Evolutionary conservation across 192 early-diverging fungal genomes (phyloP).

Genomic region (Mortierella claussenii): DNA sequence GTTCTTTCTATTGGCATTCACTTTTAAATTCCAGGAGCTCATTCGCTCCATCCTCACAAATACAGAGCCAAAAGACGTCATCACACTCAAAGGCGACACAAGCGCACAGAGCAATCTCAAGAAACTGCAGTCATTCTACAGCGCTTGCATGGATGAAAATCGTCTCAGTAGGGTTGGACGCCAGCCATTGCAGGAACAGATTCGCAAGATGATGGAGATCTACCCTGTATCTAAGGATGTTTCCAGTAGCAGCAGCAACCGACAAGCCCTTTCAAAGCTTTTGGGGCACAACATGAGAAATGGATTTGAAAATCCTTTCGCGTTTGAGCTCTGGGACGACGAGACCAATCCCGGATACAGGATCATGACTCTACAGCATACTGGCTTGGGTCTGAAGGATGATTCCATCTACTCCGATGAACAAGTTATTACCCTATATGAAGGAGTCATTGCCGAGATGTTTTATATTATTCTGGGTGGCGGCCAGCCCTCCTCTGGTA

Average conservation of each 20-base stretch:
- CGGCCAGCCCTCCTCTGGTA: neutral
- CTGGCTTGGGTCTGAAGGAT: slow-evolving; percentile 19
- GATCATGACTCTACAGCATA: slow-evolving; percentile 7
- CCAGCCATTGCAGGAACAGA: slow-evolving; percentile 35
- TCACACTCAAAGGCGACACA: slow-evolving; percentile 33
- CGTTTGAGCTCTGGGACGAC: slow-evolving; percentile 2
- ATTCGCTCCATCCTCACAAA: too few relatives aligned
- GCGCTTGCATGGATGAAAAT: slow-evolving; percentile 59
- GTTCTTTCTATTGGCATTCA: too few relatives aligned
- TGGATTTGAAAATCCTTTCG: slow-evolving; percentile 9
- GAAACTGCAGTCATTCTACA: slow-evolving; percentile 65
- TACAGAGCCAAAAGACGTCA: too few relatives aligned
- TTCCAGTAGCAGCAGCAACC: neutral
- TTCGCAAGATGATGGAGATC: slow-evolving; percentile 28
- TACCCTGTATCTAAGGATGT: slow-evolving; percentile 31
- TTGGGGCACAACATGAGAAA: slow-evolving; percentile 24
- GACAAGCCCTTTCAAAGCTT: slow-evolving; percentile 15
- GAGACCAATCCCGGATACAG: slow-evolving; percentile 3
- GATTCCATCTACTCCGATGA: slow-evolving; percentile 61
- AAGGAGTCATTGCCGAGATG: slow-evolving; percentile 52
- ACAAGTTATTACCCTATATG: slow-evolving; percentile 50
- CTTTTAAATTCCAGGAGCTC: too few relatives aligned
- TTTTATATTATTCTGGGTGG: slow-evolving; percentile 37
- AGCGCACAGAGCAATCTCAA: slow-evolving; percentile 57
- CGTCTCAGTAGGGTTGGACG: slow-evolving; percentile 38